Evolutionary conservation across 805 yeast genomes (phyloP).

Genomic region (Wickerhamiella nectarea): DNA sequence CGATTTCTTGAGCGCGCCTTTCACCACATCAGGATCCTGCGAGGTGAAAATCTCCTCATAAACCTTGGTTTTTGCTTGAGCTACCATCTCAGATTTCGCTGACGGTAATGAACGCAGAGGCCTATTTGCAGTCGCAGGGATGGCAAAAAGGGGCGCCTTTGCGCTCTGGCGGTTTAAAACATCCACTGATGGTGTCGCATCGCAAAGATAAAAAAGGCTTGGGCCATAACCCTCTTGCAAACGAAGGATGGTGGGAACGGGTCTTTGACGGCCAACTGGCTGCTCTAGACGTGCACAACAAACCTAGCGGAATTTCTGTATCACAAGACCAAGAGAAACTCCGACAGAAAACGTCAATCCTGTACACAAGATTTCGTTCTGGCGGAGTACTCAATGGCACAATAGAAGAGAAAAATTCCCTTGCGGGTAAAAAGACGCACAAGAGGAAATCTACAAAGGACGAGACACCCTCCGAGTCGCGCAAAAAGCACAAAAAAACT

Average conservation of each 20-base stretch:
- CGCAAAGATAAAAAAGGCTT: slow-evolving; percentile 83
- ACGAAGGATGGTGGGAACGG: slow-evolving; percentile 95
- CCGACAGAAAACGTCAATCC: slow-evolving; percentile 38
- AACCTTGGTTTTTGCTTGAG: neutral
- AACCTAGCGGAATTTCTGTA: slow-evolving; percentile 26
- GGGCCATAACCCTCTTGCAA: slow-evolving; percentile 61
- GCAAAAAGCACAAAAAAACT: slow-evolving; percentile 1
- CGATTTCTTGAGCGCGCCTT: too few species aligned
- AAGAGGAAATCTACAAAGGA: neutral
- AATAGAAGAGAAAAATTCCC: slow-evolving; percentile 13
- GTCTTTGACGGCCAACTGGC: slow-evolving; percentile 88
- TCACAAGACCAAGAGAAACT: slow-evolving; percentile 35
- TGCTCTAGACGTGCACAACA: slow-evolving; percentile 42
- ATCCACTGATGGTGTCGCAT: slow-evolving; percentile 80
- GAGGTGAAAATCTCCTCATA: neutral
- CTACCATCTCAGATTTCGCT: neutral
- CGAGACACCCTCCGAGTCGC: too few species aligned
- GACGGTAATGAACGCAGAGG: slow-evolving; percentile 60
- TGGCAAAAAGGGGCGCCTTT: slow-evolving; percentile 90
- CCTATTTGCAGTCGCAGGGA: slow-evolving; percentile 64
- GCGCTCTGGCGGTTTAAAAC: slow-evolving; percentile 61
- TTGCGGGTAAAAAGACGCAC: neutral
- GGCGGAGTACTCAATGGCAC: slow-evolving; percentile 83
- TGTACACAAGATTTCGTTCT: slow-evolving; percentile 72
- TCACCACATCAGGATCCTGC: too few species aligned